Percentiles rank a stretch among this genome's conserved stretches.
These are phyloP conservation scores for Madurella fahalii DNA, from an alignment of 2,329 filamentous ascomycete species.

Conservation along the genomic window DNA sequence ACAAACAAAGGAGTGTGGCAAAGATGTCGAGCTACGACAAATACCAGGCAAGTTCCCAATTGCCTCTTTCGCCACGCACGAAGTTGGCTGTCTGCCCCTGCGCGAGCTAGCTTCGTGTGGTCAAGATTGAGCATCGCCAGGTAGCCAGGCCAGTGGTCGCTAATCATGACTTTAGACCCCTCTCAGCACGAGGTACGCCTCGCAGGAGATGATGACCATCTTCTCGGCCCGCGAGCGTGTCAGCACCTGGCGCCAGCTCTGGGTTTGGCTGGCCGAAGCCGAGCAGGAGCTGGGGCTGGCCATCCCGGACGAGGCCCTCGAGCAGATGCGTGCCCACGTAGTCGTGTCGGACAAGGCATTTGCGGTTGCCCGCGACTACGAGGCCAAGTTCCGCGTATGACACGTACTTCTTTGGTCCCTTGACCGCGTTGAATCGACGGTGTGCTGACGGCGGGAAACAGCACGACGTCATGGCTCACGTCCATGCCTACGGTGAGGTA, in stretches of 20 bases:
- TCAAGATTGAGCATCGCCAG: no score
- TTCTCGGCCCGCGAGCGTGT: conserved; percentile 74
- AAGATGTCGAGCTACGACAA: conserved; percentile 27
- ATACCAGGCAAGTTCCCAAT: conserved; percentile 18
- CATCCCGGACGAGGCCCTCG: conserved; percentile 70
- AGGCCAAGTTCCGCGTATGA: conserved; percentile 55
- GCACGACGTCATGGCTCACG: conserved; percentile 60
- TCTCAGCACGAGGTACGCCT: conserved; percentile 69
- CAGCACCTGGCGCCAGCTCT: conserved; percentile 79
- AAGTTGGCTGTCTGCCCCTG: no score
- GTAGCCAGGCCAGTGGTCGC: background rate
- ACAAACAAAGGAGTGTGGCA: background rate
- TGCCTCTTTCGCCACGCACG: background rate
- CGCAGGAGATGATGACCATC: conserved; percentile 69
- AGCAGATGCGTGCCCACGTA: conserved; percentile 70
- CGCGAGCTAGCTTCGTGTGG: no score
- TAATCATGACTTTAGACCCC: conserved; percentile 50
- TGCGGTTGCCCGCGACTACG: conserved; percentile 67
- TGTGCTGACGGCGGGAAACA: conserved; percentile 10
- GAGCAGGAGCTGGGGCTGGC: conserved; percentile 75
- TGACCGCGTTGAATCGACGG: background rate
- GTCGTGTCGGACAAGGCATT: conserved; percentile 77
- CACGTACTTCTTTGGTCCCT: conserved; percentile 7
- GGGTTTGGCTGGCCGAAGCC: conserved; percentile 77
- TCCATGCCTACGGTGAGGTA: conserved; percentile 69